A percentile compares a stretch with the other conserved stretches of the same genome.
Evolutionary conservation across 176 grass and related monocot species (phyloP).

Genomic region (Oryza longistaminata): DNA sequence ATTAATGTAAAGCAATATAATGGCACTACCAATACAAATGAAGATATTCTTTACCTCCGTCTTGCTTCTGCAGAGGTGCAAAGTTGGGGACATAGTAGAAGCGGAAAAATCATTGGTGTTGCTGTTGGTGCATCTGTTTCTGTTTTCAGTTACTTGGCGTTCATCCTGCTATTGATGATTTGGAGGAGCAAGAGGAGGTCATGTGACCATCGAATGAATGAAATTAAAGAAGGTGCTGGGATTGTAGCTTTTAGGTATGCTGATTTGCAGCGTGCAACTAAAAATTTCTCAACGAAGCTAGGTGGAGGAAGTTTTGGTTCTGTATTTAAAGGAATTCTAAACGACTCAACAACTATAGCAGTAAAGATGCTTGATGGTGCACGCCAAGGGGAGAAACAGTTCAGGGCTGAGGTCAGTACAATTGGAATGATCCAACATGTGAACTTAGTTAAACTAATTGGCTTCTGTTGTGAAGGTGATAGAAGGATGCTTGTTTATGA

Average conservation of each 20-base stretch:
- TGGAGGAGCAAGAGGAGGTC: constrained; percentile 13
- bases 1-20: background rate
- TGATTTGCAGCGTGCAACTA: constrained; percentile 12
- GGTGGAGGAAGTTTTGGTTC: background rate
- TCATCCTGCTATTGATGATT: constrained; percentile 19
- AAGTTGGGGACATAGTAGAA: background rate
- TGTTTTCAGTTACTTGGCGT: background rate
- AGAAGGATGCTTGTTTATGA: constrained; percentile 6
- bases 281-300: background rate
- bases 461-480: constrained; percentile 1
- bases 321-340: constrained; percentile 21
- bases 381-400: constrained; percentile 49
- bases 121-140: constrained; percentile 12
- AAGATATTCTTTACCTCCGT: constrained; percentile 46
- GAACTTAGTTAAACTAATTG: constrained; percentile 7
- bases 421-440: too few species aligned
- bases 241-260: background rate
- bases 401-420: constrained; percentile 10
- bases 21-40: background rate
- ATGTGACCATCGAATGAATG: background rate
- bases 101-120: background rate
- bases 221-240: background rate
- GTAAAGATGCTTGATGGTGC: constrained; percentile 44
- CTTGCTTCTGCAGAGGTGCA: constrained; percentile 42
- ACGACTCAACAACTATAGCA: constrained; percentile 36